Evolutionary conservation across 1,139 yeast genomes (phyloP), one percentile per base, ranked within the genome.

Genomic region (Cylindricascospora bacillispora): DNA sequence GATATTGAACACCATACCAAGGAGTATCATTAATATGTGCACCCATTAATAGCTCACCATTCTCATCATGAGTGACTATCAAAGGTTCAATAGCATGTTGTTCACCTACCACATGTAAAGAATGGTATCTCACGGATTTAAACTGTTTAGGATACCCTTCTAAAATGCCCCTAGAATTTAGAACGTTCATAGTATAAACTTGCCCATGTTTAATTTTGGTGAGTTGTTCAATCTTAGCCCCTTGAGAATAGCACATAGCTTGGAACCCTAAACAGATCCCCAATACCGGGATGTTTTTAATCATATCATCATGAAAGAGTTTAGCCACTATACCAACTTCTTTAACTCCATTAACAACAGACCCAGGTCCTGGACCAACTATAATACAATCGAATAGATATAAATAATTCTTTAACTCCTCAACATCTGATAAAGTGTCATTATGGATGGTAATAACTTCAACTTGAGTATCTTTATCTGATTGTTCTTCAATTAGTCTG

Each of bases 341-440:
- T 1, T 51, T 39, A 0, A 63, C 51, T 1, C 54, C 45, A 25
- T 60, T 65, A 2, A 59, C 57, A 0, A 98, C 98, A 43, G 80
- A 73, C 0, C 99, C 99, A 0, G 99, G 99, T 0, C 99, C 99
- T 0, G 99, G 99, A 0, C 98, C 98, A 10, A 89, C 66, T 0
- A 89, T 74, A 4, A 92, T 65, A 28, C 83, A 85, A 35, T 79
- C 82, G 43, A 83, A 77, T n/a, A 60, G 49, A 1, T 59, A 51
- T 6, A 64, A 44, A 20, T 60, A 51, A 2, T 31, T 30, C 7
- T 30, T 27, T 26, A 74, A 59, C 19, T 57, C 55, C 7, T 63
- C 60, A 9, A 66, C 57, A 2, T 36, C 28, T 4, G 54, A 28
- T 35, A 77, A 62, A 0, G 82, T 59, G 52, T 86, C 93, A 49